Evolutionary conservation across 2,329 filamentous ascomycete genomes (phyloP), one percentile per base, ranked within the genome.

Genomic region (Diaporthe vaccinii): DNA sequence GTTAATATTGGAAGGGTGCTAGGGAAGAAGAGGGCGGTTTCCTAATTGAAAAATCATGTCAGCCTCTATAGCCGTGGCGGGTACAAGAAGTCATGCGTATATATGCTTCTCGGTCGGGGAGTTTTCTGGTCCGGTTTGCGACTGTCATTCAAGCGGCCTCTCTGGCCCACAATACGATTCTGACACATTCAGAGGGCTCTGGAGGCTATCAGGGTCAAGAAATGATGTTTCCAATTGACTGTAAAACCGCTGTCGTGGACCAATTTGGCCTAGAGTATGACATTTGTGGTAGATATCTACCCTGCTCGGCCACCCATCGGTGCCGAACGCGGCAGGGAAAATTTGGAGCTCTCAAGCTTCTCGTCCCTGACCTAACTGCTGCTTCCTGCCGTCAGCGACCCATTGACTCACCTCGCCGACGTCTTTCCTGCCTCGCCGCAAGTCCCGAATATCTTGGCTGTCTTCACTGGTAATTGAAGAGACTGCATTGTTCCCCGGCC

Each of bases 291-390:
- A 46, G 7, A 44, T 9, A 46, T 20, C 57, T 59, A 36, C 41
- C 62, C 20, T 12, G 28, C 14, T n/a, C 20, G 39, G 67, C 25
- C 8, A 22, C 9, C 68, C 34, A 12, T 73, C 71, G 71, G 71
- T 61, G 55, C 71, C 71, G 71, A 73, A 65, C 58, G 36, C 58
- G 71, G 58, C 46, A 34, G 12, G 28, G 46, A 73, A 73, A 73
- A 65, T 73, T 73, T 73, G 71, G 71, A 65, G 58, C 46, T 25
- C 31, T 31, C 36, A 17, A 53, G 39, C 28, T 10, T 41, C 41
- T 70, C 61, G 72, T 58, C 62, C 41, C 72, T 46, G 22, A 70
- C 62, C 61, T 39, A 62, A 67, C 49, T 25, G 6, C 69, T 51
- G 20, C 39, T 31, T 6, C 34, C 31, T 20, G 34, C 31, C 17